Conservation (phyloP, 768 basidiomycete genomes). For the Podaxis rugospora region DNA sequence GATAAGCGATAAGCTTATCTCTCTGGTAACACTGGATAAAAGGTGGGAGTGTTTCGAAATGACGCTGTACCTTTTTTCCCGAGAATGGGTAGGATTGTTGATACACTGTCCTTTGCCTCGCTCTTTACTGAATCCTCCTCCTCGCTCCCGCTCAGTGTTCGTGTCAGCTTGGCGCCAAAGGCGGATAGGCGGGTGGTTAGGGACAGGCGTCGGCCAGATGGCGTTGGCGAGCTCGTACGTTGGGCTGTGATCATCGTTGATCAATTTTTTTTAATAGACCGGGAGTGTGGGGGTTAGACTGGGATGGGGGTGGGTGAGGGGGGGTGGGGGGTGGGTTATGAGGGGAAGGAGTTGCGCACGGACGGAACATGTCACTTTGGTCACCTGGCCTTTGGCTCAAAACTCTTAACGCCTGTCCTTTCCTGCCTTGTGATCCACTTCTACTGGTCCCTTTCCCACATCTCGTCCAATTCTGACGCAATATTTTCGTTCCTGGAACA, state of each 20-base stretch:
- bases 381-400: not conserved
- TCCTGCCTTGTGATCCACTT: too few species aligned
- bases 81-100: not conserved
- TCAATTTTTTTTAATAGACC: not conserved
- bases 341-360: not conserved
- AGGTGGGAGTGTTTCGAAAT: not conserved
- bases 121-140: not conserved
- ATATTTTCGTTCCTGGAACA: too few species aligned
- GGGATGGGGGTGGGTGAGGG: not conserved
- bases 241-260: not conserved
- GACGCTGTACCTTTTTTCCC: not conserved
- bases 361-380: not conserved
- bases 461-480: too few species aligned
- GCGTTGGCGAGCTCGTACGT: not conserved
- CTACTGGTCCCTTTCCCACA: too few species aligned
- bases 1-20: conserved; percentile 2
- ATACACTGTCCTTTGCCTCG: conserved; percentile 1
- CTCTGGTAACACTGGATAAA: not conserved
- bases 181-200: not conserved
- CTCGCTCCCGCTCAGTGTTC: not conserved
- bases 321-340: not conserved
- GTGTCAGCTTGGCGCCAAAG: not conserved
- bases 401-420: too few species aligned
- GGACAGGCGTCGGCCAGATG: not conserved
- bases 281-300: not conserved